Percentiles rank a stretch among this genome's conserved stretches.
phyloP scores from a whole-genome alignment of 1,139 yeast genomes.

The Yamadazyma dushanensis region DNA sequence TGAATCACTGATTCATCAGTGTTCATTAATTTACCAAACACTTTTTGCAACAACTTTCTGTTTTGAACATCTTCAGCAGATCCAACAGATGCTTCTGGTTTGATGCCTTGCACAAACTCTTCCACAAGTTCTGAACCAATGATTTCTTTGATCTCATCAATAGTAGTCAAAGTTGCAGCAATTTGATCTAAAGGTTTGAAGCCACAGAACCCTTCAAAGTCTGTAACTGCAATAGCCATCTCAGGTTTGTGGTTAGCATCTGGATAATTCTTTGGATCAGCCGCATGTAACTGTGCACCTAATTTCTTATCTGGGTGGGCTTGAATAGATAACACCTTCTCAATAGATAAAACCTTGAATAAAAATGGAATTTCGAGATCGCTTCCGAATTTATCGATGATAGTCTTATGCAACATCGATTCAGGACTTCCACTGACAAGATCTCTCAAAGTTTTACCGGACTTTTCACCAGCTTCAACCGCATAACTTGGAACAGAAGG shows the following conservation, averaged over 20 bases:
- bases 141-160: conserved; percentile 74
- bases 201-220: conserved; percentile 97
- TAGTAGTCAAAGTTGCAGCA: conserved; percentile 59
- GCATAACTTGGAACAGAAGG: conserved; percentile 84
- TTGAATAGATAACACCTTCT: conserved; percentile 90
- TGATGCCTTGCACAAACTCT: conserved; percentile 52
- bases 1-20: conserved; percentile 58
- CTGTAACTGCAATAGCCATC: conserved; percentile 97
- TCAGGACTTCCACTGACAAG: conserved; percentile 62
- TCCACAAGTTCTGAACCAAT: conserved; percentile 62
- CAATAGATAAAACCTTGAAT: conserved; percentile 89
- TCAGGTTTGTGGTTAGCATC: conserved; percentile 99
- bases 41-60: conserved; percentile 65
- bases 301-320: conserved; percentile 95
- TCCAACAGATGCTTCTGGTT: conserved; percentile 44
- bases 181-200: conserved; percentile 87
- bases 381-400: conserved; percentile 67
- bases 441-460: conserved; percentile 60
- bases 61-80: conserved; percentile 51
- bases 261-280: conserved; percentile 92
- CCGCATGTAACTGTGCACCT: conserved; percentile 71
- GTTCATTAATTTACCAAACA: conserved; percentile 83
- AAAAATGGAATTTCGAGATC: conserved; percentile 80
- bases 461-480: conserved; percentile 30
- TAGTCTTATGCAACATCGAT: conserved; percentile 53